Base-by-base conservation (phyloP, 108 stramenopile genomes). In the Chaetoceros muelleri region DNA sequence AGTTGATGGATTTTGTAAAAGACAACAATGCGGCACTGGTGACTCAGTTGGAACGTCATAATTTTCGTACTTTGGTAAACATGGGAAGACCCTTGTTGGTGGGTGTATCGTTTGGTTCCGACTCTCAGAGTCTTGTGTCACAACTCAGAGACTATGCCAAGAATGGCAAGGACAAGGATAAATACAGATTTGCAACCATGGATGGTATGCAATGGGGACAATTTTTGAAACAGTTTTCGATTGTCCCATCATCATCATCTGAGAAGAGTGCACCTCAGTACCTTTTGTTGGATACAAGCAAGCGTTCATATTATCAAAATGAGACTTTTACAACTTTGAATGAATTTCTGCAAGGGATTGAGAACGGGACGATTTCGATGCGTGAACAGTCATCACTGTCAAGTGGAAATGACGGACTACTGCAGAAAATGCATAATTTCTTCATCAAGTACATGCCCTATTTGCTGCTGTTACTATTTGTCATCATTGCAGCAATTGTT, bases 191-290 rank as follows among this genome's bases (percentile, higher is more conserved):
- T 69, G 82, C 79, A 34, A 69, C 55, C 5, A 81, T 92, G 72
- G 82, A 92, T 57, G 90, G 90, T 7, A 72, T 62, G 46, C 69
- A 71, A 49, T 92, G 79, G 81, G 57, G 64, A 16, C 76, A 79
- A 30, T 92, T 92, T 58, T 48, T 88, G 13, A 28, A 64, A 18
- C 86, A 92, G 55, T 92, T 88, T 57, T 53, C 59, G 13, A 70
- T 92, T 23, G 29, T 44, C 2, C 28, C 30, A 25, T n/a, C n/a
- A n/a, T n/a, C n/a, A n/a, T n/a, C n/a, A n/a, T 44, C 47, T 0
- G 57, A 65, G 44, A 60, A 67, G 28, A 62, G 72, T 19, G 52
- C 80, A 16, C 90, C 90, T 8, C 82, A 87, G 54, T 30, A 80
- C 3, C 61, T 92, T 26, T 78, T 88, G 10, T 53, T 92, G 30